phyloP scores from a whole-genome alignment of 2,329 filamentous ascomycete species.

The Beauveria medogensis region DNA sequence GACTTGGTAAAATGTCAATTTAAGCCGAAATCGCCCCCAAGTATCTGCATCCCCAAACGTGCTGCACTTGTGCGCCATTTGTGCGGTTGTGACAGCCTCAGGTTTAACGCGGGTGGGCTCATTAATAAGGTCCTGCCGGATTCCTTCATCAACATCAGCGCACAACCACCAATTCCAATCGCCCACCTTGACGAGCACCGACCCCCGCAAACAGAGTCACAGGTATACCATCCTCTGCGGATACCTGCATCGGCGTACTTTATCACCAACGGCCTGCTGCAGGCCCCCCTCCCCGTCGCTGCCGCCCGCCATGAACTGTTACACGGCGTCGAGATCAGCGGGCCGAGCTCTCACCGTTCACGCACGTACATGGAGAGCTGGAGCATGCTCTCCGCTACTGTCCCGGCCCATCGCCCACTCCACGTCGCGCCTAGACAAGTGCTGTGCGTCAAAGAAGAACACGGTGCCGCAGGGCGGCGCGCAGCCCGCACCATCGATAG shows the following conservation, averaged over 20 bases:
- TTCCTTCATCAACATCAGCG: neutral
- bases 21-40: too few relatives aligned
- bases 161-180: neutral
- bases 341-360: neutral
- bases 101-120: neutral
- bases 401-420: neutral
- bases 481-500: neutral
- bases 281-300: neutral
- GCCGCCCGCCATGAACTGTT: neutral
- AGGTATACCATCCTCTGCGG: neutral
- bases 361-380: neutral
- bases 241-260: neutral
- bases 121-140: neutral
- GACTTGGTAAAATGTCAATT: too few relatives aligned
- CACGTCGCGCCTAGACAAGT: neutral
- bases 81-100: neutral
- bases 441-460: slow-evolving; percentile 1
- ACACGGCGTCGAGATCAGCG: neutral
- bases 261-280: neutral
- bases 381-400: neutral
- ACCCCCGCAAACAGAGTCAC: neutral
- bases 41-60: neutral
- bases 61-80: neutral
- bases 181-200: neutral
- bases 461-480: neutral